phyloP scores from a whole-genome alignment of 1,139 yeast species.

The Blastobotrys indianensis region DNA sequence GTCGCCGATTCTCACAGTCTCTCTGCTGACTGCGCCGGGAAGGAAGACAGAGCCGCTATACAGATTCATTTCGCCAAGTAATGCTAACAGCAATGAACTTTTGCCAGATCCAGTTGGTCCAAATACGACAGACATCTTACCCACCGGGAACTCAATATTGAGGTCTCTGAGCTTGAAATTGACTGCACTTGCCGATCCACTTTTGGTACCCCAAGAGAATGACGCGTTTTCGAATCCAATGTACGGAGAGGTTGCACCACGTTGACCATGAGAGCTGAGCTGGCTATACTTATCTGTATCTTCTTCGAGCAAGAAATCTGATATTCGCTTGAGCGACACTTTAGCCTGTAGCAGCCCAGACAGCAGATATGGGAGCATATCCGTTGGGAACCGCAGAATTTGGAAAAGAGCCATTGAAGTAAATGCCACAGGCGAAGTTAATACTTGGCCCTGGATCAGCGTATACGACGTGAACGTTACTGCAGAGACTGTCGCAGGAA shows the following conservation, averaged over 20 bases:
- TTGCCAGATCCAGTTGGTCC: conserved; percentile 98
- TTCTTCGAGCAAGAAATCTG: conserved; percentile 66
- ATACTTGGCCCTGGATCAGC: conserved; percentile 55
- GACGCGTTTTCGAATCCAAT: conserved; percentile 81
- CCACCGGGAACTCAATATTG: conserved; percentile 59
- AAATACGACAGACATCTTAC: conserved; percentile 74
- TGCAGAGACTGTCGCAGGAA: conserved; percentile 76
- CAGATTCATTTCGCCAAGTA: conserved; percentile 89
- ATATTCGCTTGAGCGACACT: conserved; percentile 83
- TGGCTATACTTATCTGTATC: conserved; percentile 83
- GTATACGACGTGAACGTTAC: conserved; percentile 76
- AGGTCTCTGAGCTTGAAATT: conserved; percentile 76
- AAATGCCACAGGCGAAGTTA: conserved; percentile 89
- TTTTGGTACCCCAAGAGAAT: conserved; percentile 63
- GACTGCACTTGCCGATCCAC: not conserved
- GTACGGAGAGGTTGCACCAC: conserved; percentile 55
- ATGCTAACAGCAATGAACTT: conserved; percentile 80
- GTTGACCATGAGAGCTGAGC: conserved; percentile 42
- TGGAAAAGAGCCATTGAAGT: conserved; percentile 83
- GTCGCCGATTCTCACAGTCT: conserved; percentile 56
- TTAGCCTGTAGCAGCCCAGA: conserved; percentile 77
- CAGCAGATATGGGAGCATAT: conserved; percentile 81
- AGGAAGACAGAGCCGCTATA: conserved; percentile 64
- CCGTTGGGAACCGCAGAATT: conserved; percentile 76
- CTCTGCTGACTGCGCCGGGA: conserved; percentile 73